These are phyloP conservation scores for Xylaria sp. DNA, from an alignment of 2,329 filamentous ascomycete species.

Conservation along the genomic window DNA sequence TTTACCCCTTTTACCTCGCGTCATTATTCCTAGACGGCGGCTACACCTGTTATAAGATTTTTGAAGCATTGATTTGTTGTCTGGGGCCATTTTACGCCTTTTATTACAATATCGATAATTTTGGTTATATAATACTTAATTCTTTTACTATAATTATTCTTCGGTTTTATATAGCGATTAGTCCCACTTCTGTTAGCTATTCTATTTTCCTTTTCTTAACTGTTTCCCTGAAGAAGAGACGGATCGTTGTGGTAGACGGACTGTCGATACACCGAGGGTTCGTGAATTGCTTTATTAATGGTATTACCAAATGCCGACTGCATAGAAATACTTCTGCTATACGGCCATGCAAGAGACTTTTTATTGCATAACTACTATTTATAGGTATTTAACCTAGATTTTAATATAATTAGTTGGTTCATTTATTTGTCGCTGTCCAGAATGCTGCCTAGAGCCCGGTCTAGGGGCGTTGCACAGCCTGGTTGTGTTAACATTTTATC, in stretches of 20 bases:
- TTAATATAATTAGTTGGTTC: constrained; percentile 38
- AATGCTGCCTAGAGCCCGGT: constrained; percentile 49
- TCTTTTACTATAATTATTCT: constrained; percentile 52
- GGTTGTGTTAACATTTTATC: constrained; percentile 49
- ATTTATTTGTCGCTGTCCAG: constrained; percentile 39
- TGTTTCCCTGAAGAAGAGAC: constrained; percentile 53
- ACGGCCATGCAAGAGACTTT: constrained; percentile 53
- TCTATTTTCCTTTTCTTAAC: constrained; percentile 38
- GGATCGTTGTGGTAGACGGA: constrained; percentile 56
- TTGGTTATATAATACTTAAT: constrained; percentile 53
- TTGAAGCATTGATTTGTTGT: constrained; percentile 23
- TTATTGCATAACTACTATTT: constrained; percentile 49
- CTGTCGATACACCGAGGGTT: constrained; percentile 51
- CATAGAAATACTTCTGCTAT: constrained; percentile 59
- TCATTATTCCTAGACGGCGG: constrained; percentile 51
- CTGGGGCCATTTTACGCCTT: constrained; percentile 21
- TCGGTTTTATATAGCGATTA: constrained; percentile 48
- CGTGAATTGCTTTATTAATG: constrained; percentile 47
- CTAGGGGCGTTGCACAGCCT: constrained; percentile 52
- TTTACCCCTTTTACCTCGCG: constrained; percentile 52
- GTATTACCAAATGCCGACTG: constrained; percentile 43
- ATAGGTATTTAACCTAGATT: constrained; percentile 19
- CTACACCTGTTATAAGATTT: constrained; percentile 47
- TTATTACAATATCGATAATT: constrained; percentile 40
- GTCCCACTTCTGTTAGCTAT: constrained; percentile 45